These are phyloP conservation scores for Cynanchum wilfordii DNA, from an alignment of 257 asterid genomes.

Conservation along the genomic window DNA sequence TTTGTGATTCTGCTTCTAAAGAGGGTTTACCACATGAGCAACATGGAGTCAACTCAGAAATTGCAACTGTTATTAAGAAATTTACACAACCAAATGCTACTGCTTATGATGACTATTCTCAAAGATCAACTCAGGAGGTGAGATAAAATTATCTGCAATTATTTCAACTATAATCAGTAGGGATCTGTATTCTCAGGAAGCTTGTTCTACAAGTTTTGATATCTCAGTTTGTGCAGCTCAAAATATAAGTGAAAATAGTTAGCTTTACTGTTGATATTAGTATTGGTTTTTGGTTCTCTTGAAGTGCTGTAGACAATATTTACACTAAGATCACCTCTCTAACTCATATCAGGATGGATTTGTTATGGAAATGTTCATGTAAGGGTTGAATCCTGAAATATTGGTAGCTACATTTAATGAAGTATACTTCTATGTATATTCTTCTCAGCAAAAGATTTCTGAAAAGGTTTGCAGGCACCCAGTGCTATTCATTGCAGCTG, in stretches of 20 bases:
- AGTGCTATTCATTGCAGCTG: constrained; percentile 77
- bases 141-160: constrained; percentile 25
- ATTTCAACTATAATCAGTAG: background rate
- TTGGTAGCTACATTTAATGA: background rate
- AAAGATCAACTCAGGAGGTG: constrained; percentile 45
- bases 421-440: constrained; percentile 10
- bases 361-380: background rate
- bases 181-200: background rate
- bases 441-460: constrained; percentile 31
- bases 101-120: constrained; percentile 28
- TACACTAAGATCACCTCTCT: background rate
- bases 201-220: background rate
- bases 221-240: background rate
- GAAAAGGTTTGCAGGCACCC: constrained; percentile 54
- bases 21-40: constrained; percentile 83
- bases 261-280: background rate
- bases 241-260: background rate
- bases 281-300: background rate
- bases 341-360: background rate
- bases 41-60: constrained; percentile 74
- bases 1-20: constrained; percentile 55
- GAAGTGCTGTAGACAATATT: background rate
- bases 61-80: constrained; percentile 79
- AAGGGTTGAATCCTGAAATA: background rate
- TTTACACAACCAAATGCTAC: constrained; percentile 74